These are phyloP conservation scores for Sugiyamaella lignohabitans DNA, from an alignment of 805 yeast species.

Conservation along the genomic window DNA sequence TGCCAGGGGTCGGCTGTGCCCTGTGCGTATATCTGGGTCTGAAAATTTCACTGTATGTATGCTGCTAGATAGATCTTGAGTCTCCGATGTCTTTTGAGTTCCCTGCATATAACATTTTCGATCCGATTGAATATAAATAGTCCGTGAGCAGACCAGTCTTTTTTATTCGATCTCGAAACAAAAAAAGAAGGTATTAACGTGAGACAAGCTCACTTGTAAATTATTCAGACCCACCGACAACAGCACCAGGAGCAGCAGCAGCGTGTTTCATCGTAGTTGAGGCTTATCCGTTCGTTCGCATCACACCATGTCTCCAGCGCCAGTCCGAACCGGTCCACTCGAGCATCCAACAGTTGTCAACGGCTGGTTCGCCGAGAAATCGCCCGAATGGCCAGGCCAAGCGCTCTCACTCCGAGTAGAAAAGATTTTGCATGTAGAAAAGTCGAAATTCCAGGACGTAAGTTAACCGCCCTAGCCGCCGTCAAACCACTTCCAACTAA, in stretches of 20 bases:
- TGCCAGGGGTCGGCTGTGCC: not conserved
- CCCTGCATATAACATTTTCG: not conserved
- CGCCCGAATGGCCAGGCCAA: slow-evolving; percentile 98
- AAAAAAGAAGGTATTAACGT: not conserved
- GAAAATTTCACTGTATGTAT: not conserved
- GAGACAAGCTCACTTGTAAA: no score
- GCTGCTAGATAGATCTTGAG: not conserved
- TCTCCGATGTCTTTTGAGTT: not conserved
- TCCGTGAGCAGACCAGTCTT: no score
- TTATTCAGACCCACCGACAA: not conserved
- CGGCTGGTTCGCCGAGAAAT: slow-evolving; percentile 96
- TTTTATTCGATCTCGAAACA: no score
- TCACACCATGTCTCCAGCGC: not conserved
- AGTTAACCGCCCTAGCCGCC: slow-evolving; percentile 3
- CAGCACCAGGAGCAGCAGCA: not conserved
- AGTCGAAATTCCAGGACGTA: slow-evolving; percentile 85
- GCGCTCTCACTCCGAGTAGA: slow-evolving; percentile 90
- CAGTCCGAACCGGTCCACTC: not conserved
- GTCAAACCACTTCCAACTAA: not conserved
- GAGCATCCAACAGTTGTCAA: slow-evolving; percentile 34
- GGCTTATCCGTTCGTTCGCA: not conserved
- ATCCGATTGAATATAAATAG: no score
- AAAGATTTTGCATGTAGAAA: slow-evolving; percentile 74
- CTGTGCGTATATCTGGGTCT: not conserved
- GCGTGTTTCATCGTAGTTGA: not conserved